These are phyloP conservation scores for Mycena albidolilacea DNA, from an alignment of 768 basidiomycete species.

Conservation along the genomic window DNA sequence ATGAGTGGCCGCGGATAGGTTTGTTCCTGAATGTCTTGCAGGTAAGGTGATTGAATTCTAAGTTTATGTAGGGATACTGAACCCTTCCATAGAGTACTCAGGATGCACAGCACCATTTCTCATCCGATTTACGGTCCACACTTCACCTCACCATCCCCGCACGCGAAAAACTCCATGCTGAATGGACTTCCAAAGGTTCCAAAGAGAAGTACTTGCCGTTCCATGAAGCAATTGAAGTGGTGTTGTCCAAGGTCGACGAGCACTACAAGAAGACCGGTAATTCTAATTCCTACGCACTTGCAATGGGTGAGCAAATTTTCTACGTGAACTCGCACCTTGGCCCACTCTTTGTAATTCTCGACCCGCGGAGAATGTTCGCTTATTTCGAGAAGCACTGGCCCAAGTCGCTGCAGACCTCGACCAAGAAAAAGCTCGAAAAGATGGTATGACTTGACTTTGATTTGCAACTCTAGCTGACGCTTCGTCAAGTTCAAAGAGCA, in stretches of 20 bases:
- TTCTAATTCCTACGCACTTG: constrained; percentile 4
- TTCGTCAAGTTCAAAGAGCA: constrained; percentile 16
- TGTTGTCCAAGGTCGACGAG: constrained; percentile 21
- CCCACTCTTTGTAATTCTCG: constrained; percentile 1
- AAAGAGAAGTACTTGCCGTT: constrained; percentile 42
- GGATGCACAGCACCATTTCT: constrained; percentile 50
- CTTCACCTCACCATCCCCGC: constrained; percentile 50
- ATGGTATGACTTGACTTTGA: constrained; percentile 33
- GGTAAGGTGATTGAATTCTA: neutral
- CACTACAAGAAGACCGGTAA: constrained; percentile 13
- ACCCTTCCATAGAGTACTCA: constrained; percentile 44
- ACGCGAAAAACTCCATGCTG: constrained; percentile 46
- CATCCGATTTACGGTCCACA: constrained; percentile 43
- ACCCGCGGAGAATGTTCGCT: neutral
- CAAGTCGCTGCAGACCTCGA: constrained; percentile 36
- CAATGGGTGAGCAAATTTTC: constrained; percentile 9
- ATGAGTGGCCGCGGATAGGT: constrained; percentile 44
- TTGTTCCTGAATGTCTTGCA: constrained; percentile 41
- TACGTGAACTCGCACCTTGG: too few species aligned
- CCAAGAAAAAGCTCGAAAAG: constrained; percentile 35
- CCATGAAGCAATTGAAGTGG: constrained; percentile 40
- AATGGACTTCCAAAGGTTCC: constrained; percentile 38
- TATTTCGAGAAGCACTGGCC: constrained; percentile 41
- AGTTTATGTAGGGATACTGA: neutral
- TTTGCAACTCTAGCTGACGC: constrained; percentile 11